These are phyloP conservation scores for Alternaria panax DNA, from an alignment of 2,329 filamentous ascomycete species.

Conservation along the genomic window DNA sequence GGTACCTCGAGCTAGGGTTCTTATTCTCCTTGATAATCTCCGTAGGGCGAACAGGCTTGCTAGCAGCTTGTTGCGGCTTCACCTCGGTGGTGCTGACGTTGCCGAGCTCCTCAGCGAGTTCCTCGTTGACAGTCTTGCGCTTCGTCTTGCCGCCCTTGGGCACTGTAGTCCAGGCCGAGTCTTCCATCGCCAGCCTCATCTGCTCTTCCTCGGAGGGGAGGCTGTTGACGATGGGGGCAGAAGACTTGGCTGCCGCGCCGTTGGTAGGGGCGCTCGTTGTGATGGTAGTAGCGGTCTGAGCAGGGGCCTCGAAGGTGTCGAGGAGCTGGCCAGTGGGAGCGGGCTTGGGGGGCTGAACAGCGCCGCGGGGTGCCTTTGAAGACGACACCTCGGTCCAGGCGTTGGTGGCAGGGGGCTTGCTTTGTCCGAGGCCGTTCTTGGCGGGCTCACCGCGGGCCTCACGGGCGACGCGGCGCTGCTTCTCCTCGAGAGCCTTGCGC, in stretches of 20 bases:
- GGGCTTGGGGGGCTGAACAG: slow-evolving; percentile 31
- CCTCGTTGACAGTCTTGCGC: slow-evolving; percentile 57
- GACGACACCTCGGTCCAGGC: slow-evolving; percentile 59
- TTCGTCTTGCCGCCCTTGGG: slow-evolving; percentile 62
- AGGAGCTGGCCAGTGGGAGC: slow-evolving; percentile 49
- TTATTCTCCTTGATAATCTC: slow-evolving; percentile 39
- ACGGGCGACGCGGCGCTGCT: slow-evolving; percentile 81
- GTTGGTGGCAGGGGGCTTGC: slow-evolving; percentile 58
- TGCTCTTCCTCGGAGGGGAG: slow-evolving; percentile 69
- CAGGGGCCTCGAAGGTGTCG: slow-evolving; percentile 59
- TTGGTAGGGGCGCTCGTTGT: slow-evolving; percentile 48
- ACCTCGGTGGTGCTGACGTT: slow-evolving; percentile 28
- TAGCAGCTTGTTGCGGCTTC: slow-evolving; percentile 25
- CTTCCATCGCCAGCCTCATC: slow-evolving; percentile 59
- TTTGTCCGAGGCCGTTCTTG: slow-evolving; percentile 72
- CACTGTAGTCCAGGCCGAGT: slow-evolving; percentile 67
- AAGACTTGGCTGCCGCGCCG: slow-evolving; percentile 52
- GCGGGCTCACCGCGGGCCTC: slow-evolving; percentile 82
- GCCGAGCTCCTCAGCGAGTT: slow-evolving; percentile 51
- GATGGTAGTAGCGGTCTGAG: slow-evolving; percentile 50
- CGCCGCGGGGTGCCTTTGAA: slow-evolving; percentile 20
- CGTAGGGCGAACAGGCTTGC: slow-evolving; percentile 33
- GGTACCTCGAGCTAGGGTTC: slow-evolving; percentile 40
- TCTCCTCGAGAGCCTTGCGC: slow-evolving; percentile 78
- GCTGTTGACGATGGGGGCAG: slow-evolving; percentile 55